phyloP scores from a whole-genome alignment of 805 yeast species.

The Ogataea allantospora region DNA sequence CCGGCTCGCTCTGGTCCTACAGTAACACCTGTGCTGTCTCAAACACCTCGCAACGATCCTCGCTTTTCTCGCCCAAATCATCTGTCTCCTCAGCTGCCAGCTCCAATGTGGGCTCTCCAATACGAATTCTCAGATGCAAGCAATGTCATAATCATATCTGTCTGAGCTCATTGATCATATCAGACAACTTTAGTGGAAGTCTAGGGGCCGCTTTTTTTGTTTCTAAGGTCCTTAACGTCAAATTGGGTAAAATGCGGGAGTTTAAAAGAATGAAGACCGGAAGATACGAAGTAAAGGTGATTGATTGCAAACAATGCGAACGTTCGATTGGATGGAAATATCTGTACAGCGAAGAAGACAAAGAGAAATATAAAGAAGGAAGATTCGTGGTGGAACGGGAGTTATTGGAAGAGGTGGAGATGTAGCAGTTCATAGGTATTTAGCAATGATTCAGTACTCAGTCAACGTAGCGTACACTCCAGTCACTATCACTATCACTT shows the following conservation, averaged over 20 bases:
- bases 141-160: conserved; percentile 36
- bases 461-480: not conserved
- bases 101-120: conserved; percentile 6
- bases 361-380: conserved; percentile 35
- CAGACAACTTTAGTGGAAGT: conserved; percentile 34
- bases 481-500: conserved; percentile 1
- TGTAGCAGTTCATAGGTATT: conserved; percentile 5
- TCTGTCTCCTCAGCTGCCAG: conserved; percentile 16
- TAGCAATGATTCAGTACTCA: conserved; percentile 2
- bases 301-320: conserved; percentile 34
- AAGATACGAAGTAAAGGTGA: conserved; percentile 29
- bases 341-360: conserved; percentile 27
- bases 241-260: conserved; percentile 17
- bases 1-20: not conserved
- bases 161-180: conserved; percentile 28
- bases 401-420: conserved; percentile 25
- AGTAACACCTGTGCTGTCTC: not conserved
- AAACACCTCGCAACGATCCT: conserved; percentile 3
- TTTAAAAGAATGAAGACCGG: conserved; percentile 35
- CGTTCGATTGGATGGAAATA: conserved; percentile 36
- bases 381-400: conserved; percentile 34
- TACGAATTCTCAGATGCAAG: conserved; percentile 30
- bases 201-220: conserved; percentile 36
- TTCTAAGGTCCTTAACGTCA: conserved; percentile 30
- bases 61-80: conserved; percentile 8